Percentiles rank a stretch among this genome's conserved stretches.
Conservation (phyloP, 768 basidiomycete species). For the Asterophora lycoperdoides region DNA sequence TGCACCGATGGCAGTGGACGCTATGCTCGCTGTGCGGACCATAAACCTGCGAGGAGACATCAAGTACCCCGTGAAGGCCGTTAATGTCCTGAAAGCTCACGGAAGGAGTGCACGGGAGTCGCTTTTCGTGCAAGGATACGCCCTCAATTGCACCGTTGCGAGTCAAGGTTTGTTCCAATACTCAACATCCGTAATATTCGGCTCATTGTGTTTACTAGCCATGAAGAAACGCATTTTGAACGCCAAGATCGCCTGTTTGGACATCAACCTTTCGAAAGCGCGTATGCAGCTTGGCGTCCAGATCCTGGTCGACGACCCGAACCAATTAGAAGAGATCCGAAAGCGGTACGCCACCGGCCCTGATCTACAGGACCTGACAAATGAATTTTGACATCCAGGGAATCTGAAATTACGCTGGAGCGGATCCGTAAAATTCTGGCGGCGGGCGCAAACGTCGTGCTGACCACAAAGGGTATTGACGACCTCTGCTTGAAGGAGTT, state of each 20-base stretch:
- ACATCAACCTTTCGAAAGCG: slow-evolving; percentile 94
- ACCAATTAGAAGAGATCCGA: slow-evolving; percentile 94
- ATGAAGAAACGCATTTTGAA: slow-evolving; percentile 94
- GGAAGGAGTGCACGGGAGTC: slow-evolving; percentile 95
- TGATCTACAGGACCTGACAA: background rate
- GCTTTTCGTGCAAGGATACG: slow-evolving; percentile 92
- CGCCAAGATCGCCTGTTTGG: slow-evolving; percentile 97
- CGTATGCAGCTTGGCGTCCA: slow-evolving; percentile 98
- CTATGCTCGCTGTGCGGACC: slow-evolving; percentile 96
- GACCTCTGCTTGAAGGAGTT: slow-evolving; percentile 98
- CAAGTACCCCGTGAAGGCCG: slow-evolving; percentile 99
- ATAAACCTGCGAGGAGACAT: slow-evolving; percentile 91
- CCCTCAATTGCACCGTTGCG: slow-evolving; percentile 96
- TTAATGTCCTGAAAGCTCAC: slow-evolving; percentile 97
- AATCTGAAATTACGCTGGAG: slow-evolving; percentile 94
- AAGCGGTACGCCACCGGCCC: slow-evolving; percentile 57
- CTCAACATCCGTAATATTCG: background rate
- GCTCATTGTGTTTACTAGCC: slow-evolving; percentile 42
- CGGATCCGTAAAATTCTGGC: slow-evolving; percentile 94
- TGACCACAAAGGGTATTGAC: slow-evolving; percentile 98
- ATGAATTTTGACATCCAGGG: slow-evolving; percentile 43
- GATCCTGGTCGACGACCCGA: slow-evolving; percentile 93
- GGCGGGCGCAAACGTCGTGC: slow-evolving; percentile 92
- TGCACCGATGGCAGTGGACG: slow-evolving; percentile 98
- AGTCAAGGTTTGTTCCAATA: slow-evolving; percentile 76